Evolutionary conservation across 73 alveolate species (phyloP), one percentile per base, ranked within the genome.

Genomic region (Paramecium pentaurelia): DNA sequence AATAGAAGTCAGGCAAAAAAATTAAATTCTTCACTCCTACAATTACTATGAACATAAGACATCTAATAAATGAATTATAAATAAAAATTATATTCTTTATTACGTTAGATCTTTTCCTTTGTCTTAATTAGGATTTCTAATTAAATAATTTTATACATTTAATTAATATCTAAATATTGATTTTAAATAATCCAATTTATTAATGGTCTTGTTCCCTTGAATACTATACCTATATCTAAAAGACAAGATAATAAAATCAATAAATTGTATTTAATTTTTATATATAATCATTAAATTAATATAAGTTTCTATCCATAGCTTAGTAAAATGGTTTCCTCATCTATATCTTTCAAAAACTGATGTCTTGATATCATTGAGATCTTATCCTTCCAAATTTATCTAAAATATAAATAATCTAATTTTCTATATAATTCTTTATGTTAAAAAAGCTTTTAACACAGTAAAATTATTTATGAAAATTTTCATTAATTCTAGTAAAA

Each of bases 241-340:
- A 49, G 5, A 49, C 27, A 49, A 49, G 9, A 49, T 14, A 49
- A 14, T 49, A 40, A 40, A 14, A 47, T 49, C 60, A 12, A 49
- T 49, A 49, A 22, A 49, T 49, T 49, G 18, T 49, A 16, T 14
- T 49, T 5, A 22, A 49, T 12, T 12, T 49, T 16, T 14, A 49
- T 3, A 12, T 27, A 34, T 64, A 34, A 64, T 80, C 77, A 80
- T 45, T 45, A 27, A 40, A 80, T 47, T 18, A 45, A 40, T 45
- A 45, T 47, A 47, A 28, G 45, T 40, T 80, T 49, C 8, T 68
- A 77, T 80, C 91, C 77, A 80, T 80, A 45, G 9, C 91, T 80
- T 47, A 6, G 6, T 40, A 77, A 77, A 36, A 80, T 47, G 20
- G 75, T 49, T 25, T 49, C 75, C 12, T 32, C 75, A 38, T 38